A percentile compares a stretch with the other conserved stretches of the same genome.
Evolutionary conservation across 2,329 filamentous ascomycete species (phyloP).

Genomic region (Fusarium nodosum): DNA sequence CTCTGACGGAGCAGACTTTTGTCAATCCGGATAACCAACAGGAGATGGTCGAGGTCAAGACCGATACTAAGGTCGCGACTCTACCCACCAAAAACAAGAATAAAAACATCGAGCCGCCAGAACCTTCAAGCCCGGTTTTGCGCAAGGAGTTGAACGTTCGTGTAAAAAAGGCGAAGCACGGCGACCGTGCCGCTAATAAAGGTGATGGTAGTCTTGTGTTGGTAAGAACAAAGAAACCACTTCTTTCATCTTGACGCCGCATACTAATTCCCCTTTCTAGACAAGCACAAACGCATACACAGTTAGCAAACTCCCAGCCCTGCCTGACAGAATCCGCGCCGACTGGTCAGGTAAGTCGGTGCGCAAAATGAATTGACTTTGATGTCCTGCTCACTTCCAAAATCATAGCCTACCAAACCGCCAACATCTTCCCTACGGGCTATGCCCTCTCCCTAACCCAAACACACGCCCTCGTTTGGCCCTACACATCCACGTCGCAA

Average conservation of each 20-base stretch:
- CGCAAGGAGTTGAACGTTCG: constrained; percentile 71
- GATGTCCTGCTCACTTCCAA: constrained; percentile 34
- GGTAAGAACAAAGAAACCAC: constrained; percentile 59
- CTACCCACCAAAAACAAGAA: constrained; percentile 60
- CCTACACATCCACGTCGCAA: constrained; percentile 77
- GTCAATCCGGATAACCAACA: constrained; percentile 63
- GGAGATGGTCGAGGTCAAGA: constrained; percentile 70
- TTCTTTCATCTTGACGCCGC: constrained; percentile 24
- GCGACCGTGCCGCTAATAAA: constrained; percentile 71
- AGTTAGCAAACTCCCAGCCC: constrained; percentile 84
- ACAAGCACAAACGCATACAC: constrained; percentile 87
- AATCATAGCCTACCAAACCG: constrained; percentile 71
- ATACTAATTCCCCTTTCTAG: constrained; percentile 60
- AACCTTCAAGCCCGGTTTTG: constrained; percentile 57
- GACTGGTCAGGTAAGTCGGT: constrained; percentile 72
- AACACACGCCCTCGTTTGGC: constrained; percentile 89
- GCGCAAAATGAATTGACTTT: background rate
- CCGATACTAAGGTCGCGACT: constrained; percentile 64
- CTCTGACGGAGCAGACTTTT: constrained; percentile 70
- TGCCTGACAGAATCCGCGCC: constrained; percentile 81
- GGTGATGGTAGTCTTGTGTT: constrained; percentile 76
- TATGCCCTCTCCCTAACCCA: constrained; percentile 86
- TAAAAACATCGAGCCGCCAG: constrained; percentile 60
- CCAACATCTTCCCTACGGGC: constrained; percentile 74
- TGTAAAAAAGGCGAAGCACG: constrained; percentile 72